phyloP scores from a whole-genome alignment of 169 alveolate genomes.

The Theileria luwenshuni region DNA sequence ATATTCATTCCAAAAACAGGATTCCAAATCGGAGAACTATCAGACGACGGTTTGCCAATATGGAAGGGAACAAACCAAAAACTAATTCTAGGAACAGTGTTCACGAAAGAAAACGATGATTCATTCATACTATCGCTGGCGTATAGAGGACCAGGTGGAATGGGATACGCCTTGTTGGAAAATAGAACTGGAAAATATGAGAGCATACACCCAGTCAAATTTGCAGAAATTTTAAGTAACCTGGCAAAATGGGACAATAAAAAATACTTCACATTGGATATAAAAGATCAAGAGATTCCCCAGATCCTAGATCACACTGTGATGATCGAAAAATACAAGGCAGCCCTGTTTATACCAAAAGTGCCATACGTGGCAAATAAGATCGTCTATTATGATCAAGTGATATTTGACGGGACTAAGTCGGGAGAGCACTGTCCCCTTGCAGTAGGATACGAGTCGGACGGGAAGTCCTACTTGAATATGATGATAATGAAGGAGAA shows the following conservation, averaged over 20 bases:
- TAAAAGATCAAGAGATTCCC: background rate
- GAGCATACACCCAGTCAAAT: background rate
- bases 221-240: no score
- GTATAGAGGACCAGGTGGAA: no score
- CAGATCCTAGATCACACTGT: background rate
- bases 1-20: background rate
- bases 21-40: no score
- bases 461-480: slow-evolving; percentile 7
- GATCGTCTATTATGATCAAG: background rate
- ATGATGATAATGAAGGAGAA: background rate
- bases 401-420: background rate
- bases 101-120: no score
- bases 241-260: no score
- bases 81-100: no score
- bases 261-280: background rate
- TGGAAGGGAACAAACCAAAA: no score
- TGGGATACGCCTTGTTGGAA: no score
- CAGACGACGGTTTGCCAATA: no score
- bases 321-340: background rate
- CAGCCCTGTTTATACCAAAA: slow-evolving; percentile 3
- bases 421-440: background rate
- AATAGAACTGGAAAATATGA: slow-evolving; percentile 7
- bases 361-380: slow-evolving; percentile 9
- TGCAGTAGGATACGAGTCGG: slow-evolving; percentile 9
- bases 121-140: no score